phyloP scores from a whole-genome alignment of 2,329 filamentous ascomycete species.

The Talaromyces sp. region DNA sequence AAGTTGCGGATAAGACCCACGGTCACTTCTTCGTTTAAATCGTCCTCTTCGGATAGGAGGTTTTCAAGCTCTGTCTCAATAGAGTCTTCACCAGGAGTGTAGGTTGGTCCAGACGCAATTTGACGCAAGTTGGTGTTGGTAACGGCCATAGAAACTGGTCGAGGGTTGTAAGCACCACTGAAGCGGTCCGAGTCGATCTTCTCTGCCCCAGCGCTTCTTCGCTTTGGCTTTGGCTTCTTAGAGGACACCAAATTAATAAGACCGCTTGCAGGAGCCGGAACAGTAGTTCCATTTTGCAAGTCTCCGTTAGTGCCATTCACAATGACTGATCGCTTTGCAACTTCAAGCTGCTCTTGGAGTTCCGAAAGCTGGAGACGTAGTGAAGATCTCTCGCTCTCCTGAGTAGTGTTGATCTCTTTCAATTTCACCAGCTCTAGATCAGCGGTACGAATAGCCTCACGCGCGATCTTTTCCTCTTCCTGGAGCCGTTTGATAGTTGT shows the following conservation, averaged over 20 bases:
- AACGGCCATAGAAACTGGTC: constrained; percentile 93
- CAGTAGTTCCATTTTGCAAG: constrained; percentile 55
- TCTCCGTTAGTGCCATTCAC: constrained; percentile 59
- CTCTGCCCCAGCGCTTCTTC: constrained; percentile 84
- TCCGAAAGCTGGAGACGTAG: constrained; percentile 84
- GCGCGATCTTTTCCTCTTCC: constrained; percentile 81
- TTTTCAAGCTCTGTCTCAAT: constrained; percentile 93
- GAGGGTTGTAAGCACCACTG: constrained; percentile 86
- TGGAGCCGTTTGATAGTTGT: constrained; percentile 89
- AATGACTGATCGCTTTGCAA: constrained; percentile 72
- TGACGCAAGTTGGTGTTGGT: constrained; percentile 54
- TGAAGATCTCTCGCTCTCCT: constrained; percentile 78
- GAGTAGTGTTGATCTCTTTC: constrained; percentile 65
- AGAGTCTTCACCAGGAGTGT: constrained; percentile 76
- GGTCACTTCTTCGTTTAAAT: constrained; percentile 92
- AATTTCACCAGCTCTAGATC: constrained; percentile 76
- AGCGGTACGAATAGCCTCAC: constrained; percentile 73
- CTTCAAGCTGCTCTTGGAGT: constrained; percentile 84
- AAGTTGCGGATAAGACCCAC: constrained; percentile 94
- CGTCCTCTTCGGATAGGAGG: constrained; percentile 89
- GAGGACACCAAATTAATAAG: constrained; percentile 95
- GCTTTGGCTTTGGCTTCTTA: constrained; percentile 80
- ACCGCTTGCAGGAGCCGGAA: constrained; percentile 58
- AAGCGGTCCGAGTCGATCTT: constrained; percentile 81
- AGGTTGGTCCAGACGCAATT: constrained; percentile 67